Conservation (phyloP, 176 grass and related monocot species). For the Phoenix dactylifera region DNA sequence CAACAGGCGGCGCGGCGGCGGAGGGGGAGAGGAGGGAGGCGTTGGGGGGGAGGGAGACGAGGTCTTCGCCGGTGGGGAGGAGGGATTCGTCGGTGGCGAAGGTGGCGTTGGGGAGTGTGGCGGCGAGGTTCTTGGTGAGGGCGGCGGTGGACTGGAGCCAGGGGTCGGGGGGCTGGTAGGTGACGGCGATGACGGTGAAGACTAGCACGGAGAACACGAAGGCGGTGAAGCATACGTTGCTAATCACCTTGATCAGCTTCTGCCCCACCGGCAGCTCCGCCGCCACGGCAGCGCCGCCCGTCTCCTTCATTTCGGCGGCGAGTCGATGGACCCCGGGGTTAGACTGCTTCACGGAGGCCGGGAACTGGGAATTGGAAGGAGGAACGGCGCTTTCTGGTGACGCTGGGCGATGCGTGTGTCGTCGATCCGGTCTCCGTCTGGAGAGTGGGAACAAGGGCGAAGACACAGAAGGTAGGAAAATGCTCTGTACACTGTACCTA, state of each 20-base stretch:
- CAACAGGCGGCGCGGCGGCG: not conserved
- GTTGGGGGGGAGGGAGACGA: constrained; percentile 23
- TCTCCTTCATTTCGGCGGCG: not conserved
- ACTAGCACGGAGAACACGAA: constrained; percentile 85
- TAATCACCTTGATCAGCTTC: constrained; percentile 57
- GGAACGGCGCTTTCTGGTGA: too few species aligned
- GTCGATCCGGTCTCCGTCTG: too few species aligned
- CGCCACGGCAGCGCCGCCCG: not conserved
- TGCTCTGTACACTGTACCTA: too few species aligned
- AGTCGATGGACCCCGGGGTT: too few species aligned
- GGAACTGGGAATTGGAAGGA: too few species aligned
- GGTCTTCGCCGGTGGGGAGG: constrained; percentile 88
- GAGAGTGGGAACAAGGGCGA: too few species aligned
- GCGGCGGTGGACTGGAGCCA: constrained; percentile 89
- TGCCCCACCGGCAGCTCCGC: constrained; percentile 62
- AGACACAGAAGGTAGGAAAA: too few species aligned
- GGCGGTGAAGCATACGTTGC: constrained; percentile 76
- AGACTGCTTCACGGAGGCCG: too few species aligned
- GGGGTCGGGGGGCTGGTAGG: constrained; percentile 92
- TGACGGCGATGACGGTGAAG: constrained; percentile 84
- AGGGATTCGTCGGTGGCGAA: constrained; percentile 75
- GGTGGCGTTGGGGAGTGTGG: constrained; percentile 56
- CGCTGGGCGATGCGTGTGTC: too few species aligned
- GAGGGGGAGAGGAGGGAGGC: not conserved
- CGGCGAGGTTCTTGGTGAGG: constrained; percentile 58